phyloP scores from a whole-genome alignment of 2,329 filamentous ascomycete genomes.

The Rhynchosporium agropyri region DNA sequence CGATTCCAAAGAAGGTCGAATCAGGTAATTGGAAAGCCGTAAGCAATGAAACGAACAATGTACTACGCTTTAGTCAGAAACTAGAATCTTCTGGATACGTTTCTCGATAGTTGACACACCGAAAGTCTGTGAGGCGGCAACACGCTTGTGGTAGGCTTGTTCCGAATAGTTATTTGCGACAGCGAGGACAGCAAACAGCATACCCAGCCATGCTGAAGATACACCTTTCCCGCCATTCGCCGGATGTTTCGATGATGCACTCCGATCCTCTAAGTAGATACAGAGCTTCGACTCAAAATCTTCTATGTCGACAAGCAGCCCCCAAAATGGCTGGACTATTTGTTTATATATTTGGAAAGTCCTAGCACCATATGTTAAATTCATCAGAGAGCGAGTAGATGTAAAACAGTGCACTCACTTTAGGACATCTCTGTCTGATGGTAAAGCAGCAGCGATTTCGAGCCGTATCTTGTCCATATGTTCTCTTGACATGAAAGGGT shows the following conservation, averaged over 20 bases:
- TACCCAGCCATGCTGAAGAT: constrained; percentile 67
- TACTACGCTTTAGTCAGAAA: constrained; percentile 29
- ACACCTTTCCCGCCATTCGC: constrained; percentile 43
- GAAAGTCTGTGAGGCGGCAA: constrained; percentile 48
- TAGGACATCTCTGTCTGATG: constrained; percentile 67
- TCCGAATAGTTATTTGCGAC: constrained; percentile 70
- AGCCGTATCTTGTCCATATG: constrained; percentile 62
- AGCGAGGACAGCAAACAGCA: constrained; percentile 65
- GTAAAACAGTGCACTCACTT: constrained; percentile 52
- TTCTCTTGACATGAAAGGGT: constrained; percentile 66
- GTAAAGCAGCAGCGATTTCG: constrained; percentile 63
- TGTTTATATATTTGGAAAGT: constrained; percentile 69
- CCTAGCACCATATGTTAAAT: constrained; percentile 43
- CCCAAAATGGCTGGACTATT: constrained; percentile 69
- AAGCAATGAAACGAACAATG: constrained; percentile 62
- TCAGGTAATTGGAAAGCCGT: constrained; percentile 63
- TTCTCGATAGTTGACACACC: constrained; percentile 45
- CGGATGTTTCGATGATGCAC: constrained; percentile 45
- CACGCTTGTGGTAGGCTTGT: constrained; percentile 53
- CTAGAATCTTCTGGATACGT: no score
- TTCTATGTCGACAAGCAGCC: constrained; percentile 67
- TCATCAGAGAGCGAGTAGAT: not conserved
- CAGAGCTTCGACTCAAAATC: constrained; percentile 66
- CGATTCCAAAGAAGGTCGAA: constrained; percentile 65
- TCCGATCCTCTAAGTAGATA: constrained; percentile 66